Conservation (phyloP, 176 grass and related monocot species). For the Carex pumila region DNA sequence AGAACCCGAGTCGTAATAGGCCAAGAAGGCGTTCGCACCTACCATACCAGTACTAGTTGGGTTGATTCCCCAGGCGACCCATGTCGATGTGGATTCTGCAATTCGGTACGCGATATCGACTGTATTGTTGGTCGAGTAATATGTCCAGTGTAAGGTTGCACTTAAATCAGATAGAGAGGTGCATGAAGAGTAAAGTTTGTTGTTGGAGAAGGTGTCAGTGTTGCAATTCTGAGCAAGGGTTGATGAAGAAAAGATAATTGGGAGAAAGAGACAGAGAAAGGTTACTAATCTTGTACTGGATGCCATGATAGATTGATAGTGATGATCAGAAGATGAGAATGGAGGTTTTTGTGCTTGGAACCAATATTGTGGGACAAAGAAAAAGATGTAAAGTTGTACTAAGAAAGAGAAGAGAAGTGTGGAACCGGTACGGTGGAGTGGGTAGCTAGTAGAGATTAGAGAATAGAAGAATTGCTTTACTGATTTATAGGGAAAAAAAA, state of each 20-base stretch:
- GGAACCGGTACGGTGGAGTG: neutral
- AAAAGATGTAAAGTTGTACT: no score
- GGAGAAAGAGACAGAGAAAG: constrained; percentile 22
- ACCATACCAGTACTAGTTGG: constrained; percentile 6
- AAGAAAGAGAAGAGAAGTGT: neutral
- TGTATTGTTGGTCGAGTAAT: constrained; percentile 60
- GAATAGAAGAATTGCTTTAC: neutral
- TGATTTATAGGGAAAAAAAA: constrained; percentile 4
- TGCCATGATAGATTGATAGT: constrained; percentile 14
- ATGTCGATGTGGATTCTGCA: constrained; percentile 5
- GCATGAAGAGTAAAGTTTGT: constrained; percentile 36
- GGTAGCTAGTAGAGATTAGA: neutral
- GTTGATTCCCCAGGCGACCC: constrained; percentile 96
- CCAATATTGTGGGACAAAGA: neutral
- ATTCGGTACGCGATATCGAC: constrained; percentile 65
- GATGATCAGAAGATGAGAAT: neutral
- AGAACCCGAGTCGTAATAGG: constrained; percentile 36
- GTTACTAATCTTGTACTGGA: constrained; percentile 15
- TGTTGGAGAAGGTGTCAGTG: constrained; percentile 35
- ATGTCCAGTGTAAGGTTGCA: constrained; percentile 71
- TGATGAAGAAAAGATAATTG: neutral
- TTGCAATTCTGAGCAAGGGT: constrained; percentile 40
- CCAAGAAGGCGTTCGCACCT: constrained; percentile 54
- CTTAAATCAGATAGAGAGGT: constrained; percentile 36
- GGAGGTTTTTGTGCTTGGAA: neutral